Percentiles rank a stretch among this genome's conserved stretches.
phyloP scores from a whole-genome alignment of 306 rosid genomes.

The Lathyrus sativus region DNA sequence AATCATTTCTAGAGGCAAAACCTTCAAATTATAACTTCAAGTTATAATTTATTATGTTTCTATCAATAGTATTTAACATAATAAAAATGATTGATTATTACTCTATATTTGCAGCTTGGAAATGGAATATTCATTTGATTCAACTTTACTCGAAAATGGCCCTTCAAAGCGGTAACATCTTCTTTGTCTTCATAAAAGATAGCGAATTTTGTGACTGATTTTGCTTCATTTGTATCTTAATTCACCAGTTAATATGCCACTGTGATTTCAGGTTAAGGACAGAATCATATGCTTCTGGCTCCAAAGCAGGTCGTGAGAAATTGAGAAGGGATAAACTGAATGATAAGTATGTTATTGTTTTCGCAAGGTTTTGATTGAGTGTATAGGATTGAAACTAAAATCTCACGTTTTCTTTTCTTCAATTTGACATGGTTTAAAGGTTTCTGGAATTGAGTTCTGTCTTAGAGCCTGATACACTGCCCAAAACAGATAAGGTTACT shows the following conservation, averaged over 20 bases:
- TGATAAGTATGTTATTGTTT: slow-evolving; percentile 68
- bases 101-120: slow-evolving; percentile 51
- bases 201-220: too few relatives aligned
- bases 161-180: slow-evolving; percentile 65
- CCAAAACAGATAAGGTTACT: slow-evolving; percentile 80
- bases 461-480: slow-evolving; percentile 74
- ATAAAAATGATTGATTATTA: background rate
- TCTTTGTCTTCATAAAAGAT: background rate
- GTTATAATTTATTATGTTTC: too few relatives aligned
- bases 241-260: slow-evolving; percentile 1
- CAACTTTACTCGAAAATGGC: slow-evolving; percentile 54
- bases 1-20: too few relatives aligned
- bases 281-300: slow-evolving; percentile 58
- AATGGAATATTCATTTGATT: slow-evolving; percentile 55
- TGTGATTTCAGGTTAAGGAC: slow-evolving; percentile 57
- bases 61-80: background rate
- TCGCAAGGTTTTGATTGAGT: slow-evolving; percentile 39
- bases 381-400: slow-evolving; percentile 32
- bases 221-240: too few relatives aligned
- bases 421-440: slow-evolving; percentile 61
- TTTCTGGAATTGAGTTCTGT: slow-evolving; percentile 81
- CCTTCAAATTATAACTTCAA: too few relatives aligned
- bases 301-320: slow-evolving; percentile 94
- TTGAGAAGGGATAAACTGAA: slow-evolving; percentile 82
- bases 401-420: slow-evolving; percentile 29